Percentiles rank a stretch among this genome's conserved stretches.
These are phyloP conservation scores for Syzygium malaccense DNA, from an alignment of 441 rosid genomes.

Conservation along the genomic window DNA sequence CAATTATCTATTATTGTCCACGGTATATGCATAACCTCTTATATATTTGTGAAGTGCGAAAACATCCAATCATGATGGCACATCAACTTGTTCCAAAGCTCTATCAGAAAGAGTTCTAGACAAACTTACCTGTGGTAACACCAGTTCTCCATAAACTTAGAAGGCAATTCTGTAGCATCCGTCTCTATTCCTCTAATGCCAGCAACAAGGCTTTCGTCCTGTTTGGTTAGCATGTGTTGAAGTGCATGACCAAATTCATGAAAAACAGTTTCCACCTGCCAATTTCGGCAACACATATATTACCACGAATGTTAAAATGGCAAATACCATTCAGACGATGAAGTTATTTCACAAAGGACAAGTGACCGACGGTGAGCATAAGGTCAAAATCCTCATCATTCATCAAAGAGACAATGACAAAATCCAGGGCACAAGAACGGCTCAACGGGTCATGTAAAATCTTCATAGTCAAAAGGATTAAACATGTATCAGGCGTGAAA, in stretches of 20 bases:
- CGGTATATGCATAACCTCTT: not conserved
- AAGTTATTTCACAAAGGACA: not conserved
- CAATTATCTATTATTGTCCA: not conserved
- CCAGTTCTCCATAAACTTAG: slow-evolving; percentile 96
- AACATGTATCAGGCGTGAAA: not conserved
- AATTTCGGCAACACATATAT: not conserved
- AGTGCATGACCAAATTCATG: slow-evolving; percentile 98
- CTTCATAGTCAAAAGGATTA: not conserved
- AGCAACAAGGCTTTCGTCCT: slow-evolving; percentile 87
- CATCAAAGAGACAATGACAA: not conserved
- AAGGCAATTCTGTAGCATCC: slow-evolving; percentile 89
- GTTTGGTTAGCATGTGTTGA: slow-evolving; percentile 89
- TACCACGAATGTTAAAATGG: not conserved
- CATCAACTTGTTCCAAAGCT: not conserved
- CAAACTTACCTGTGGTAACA: slow-evolving; percentile 69
- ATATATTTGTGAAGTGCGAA: not conserved
- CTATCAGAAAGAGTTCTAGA: not conserved
- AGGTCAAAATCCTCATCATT: not conserved
- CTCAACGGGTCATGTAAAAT: not conserved
- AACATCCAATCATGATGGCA: not conserved
- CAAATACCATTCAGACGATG: not conserved
- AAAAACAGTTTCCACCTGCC: slow-evolving; percentile 84
- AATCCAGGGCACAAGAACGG: not conserved
- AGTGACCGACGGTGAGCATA: not conserved
- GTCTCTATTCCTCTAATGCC: slow-evolving; percentile 81